Percentiles rank a stretch among this genome's conserved stretches.
Conservation (phyloP, 106 monocot species). For the Phalaenopsis aphrodite region DNA sequence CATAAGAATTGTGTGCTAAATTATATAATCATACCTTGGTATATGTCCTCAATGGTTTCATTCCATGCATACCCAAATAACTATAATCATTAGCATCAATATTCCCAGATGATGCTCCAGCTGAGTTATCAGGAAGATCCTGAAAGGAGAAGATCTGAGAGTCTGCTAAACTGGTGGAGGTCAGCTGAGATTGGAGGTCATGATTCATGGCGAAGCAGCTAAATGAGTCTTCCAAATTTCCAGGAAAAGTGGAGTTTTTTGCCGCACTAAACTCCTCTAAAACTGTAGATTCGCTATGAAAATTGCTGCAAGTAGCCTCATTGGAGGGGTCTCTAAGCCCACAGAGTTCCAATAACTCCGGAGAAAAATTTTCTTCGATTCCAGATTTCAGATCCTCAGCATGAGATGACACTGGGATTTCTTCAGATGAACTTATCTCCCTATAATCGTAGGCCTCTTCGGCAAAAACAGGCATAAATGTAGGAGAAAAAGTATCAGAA, state of each 20-base stretch:
- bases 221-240: constrained; percentile 23
- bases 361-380: constrained; percentile 20
- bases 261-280: constrained; percentile 19
- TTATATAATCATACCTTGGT: constrained; percentile 54
- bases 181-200: constrained; percentile 56
- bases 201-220: constrained; percentile 34
- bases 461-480: constrained; percentile 20
- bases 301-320: constrained; percentile 26
- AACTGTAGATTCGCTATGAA: constrained; percentile 26
- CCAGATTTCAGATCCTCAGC: constrained; percentile 17
- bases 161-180: constrained; percentile 38
- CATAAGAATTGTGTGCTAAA: background rate
- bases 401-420: constrained; percentile 18
- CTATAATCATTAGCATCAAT: constrained; percentile 37
- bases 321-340: constrained; percentile 31
- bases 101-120: constrained; percentile 51
- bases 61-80: constrained; percentile 25
- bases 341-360: constrained; percentile 28
- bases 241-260: constrained; percentile 23
- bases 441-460: constrained; percentile 31
- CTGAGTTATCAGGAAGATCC: constrained; percentile 45
- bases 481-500: constrained; percentile 16
- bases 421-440: constrained; percentile 27
- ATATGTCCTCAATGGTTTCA: constrained; percentile 68
- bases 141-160: constrained; percentile 33